phyloP scores from a whole-genome alignment of 768 basidiomycete species.

The Clitopilus passeckerianus region DNA sequence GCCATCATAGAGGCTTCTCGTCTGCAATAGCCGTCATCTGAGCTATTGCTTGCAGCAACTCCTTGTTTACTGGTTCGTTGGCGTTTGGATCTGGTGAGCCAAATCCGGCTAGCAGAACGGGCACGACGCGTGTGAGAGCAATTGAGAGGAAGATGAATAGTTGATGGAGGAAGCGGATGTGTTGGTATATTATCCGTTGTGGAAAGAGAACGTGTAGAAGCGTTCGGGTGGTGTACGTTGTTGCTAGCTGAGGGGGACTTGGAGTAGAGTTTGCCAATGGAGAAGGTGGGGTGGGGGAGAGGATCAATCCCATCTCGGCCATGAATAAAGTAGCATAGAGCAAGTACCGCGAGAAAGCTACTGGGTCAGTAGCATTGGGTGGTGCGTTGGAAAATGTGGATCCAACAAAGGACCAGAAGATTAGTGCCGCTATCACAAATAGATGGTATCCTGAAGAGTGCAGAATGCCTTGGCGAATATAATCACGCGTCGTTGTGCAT shows the following conservation, averaged over 20 bases:
- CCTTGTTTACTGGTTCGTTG: constrained; percentile 32
- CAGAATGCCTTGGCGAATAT: constrained; percentile 59
- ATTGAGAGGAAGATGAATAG: constrained; percentile 71
- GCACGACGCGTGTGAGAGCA: constrained; percentile 66
- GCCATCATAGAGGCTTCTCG: constrained; percentile 56
- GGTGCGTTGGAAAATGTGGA: constrained; percentile 62
- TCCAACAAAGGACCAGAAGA: constrained; percentile 62
- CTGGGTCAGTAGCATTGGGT: constrained; percentile 12
- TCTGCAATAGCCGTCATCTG: constrained; percentile 36
- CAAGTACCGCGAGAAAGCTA: constrained; percentile 70
- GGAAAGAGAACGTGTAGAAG: constrained; percentile 44
- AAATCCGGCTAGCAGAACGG: constrained; percentile 59
- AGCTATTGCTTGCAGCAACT: constrained; percentile 33
- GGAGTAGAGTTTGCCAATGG: constrained; percentile 8
- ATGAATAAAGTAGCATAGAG: constrained; percentile 59
- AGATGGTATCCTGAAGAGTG: constrained; percentile 65
- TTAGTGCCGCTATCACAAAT: constrained; percentile 47
- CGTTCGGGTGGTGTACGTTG: constrained; percentile 19
- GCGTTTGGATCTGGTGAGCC: constrained; percentile 29
- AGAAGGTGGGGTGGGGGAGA: constrained; percentile 47
- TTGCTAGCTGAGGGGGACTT: constrained; percentile 12
- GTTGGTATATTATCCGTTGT: constrained; percentile 65
- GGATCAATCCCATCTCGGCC: constrained; percentile 60
- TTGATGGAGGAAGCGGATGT: constrained; percentile 73
- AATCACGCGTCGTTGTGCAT: constrained; percentile 67